Evolutionary conservation across 208 protist genomes (phyloP), one percentile per base, ranked within the genome.

Genomic region (Trypanosoma grayi): DNA sequence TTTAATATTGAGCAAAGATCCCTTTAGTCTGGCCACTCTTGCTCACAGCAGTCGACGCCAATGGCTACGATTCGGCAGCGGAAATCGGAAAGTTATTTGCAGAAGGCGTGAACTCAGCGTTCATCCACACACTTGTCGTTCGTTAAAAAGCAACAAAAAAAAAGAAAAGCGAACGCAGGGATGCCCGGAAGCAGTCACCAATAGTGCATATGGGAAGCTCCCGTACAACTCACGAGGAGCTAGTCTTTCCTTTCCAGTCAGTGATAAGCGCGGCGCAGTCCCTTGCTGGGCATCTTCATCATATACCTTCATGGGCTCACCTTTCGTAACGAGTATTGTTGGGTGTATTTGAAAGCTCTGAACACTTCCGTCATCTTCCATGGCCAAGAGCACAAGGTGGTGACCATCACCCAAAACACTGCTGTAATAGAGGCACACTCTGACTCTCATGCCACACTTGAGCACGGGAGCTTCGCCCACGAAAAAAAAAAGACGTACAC

Each of bases 61-160:
- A 45, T 31, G n/a, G 20, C 16, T 58, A 20, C 24, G 27, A 34
- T 7, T 3, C 53, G 46, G 30, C 24, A 22, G 44, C 39, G 33
- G 11, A 58, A 31, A 58, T 24, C 1, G 11, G 16, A 18, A 39
- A 43, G 46, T 43, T 45, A 1, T 9, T 10, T n/a, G 20, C 53
- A 18, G 37, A 58, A 7, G 30, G n/a, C 22, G 13, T 18, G 2
- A 24, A 11, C 4, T 63, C 45, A 25, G 20, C 33, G 37, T 54
- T 37, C 31, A 44, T 27, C 24, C 20, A 28, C 28, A 44, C 3
- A 20, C 20, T 44, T 43, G 16, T 30, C 11, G 25, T 63, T 16
- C 45, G 46, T 41, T 53, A 50, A 67, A 67, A 67, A 20, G 61
- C 33, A 58, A 58, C 36, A 22, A 50, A 67, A 67, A 67, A 20